Conservation (phyloP, 2,329 filamentous ascomycete species). For the Sordariomycetes sp. region DNA sequence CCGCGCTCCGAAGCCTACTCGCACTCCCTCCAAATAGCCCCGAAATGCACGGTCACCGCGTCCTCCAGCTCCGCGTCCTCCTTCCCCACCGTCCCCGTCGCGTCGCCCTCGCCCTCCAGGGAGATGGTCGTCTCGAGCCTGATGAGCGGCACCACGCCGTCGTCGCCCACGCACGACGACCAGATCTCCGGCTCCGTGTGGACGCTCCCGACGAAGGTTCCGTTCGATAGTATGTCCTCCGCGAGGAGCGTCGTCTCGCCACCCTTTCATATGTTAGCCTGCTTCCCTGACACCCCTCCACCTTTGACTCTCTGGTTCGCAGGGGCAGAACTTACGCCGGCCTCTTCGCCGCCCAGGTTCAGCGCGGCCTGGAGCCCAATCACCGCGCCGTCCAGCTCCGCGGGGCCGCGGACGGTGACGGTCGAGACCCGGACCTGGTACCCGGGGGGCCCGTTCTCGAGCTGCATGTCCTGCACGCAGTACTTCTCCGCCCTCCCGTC, state of each 20-base stretch:
- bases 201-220: background rate
- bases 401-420: background rate
- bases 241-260: background rate
- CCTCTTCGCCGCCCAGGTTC: background rate
- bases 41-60: background rate
- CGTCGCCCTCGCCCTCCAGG: background rate
- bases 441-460: background rate
- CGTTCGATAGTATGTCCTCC: background rate
- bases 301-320: background rate
- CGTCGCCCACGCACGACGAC: conserved; percentile 1
- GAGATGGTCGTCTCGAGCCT: background rate
- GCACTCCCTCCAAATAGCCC: conserved; percentile 1
- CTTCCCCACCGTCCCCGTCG: background rate
- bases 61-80: background rate
- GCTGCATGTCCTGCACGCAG: conserved; percentile 1
- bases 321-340: background rate
- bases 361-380: background rate
- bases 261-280: background rate
- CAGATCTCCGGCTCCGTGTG: background rate
- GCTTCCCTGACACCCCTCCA: background rate
- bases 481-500: background rate
- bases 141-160: conserved; percentile 1
- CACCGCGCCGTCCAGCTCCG: background rate
- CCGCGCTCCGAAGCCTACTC: too few relatives aligned
- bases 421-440: background rate